Conservation (phyloP, 2,329 filamentous ascomycete genomes). For the Cytospora paraplurivora region DNA sequence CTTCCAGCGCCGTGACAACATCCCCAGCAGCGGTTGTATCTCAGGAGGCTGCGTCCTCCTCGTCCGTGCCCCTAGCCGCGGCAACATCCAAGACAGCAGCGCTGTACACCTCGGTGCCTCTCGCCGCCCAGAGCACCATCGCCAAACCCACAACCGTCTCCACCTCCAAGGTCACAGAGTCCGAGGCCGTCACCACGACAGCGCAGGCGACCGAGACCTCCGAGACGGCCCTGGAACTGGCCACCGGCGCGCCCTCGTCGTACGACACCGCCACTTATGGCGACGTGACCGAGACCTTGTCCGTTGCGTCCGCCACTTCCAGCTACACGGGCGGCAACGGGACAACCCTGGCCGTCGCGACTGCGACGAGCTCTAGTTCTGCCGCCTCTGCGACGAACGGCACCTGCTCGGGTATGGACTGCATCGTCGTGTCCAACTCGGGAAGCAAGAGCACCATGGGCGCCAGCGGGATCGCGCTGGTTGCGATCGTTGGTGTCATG, state of each 20-base stretch:
- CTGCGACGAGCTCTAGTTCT: constrained; percentile 4
- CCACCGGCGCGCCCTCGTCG: constrained; percentile 11
- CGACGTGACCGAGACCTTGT: constrained; percentile 16
- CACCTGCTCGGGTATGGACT: constrained; percentile 21
- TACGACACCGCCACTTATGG: constrained; percentile 6
- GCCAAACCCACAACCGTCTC: constrained; percentile 18
- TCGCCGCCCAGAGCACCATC: constrained; percentile 14
- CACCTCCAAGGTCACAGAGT: background rate
- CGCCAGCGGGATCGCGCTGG: constrained; percentile 25
- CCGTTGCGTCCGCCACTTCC: constrained; percentile 7
- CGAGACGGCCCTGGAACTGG: constrained; percentile 18
- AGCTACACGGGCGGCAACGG: constrained; percentile 14
- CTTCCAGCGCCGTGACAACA: background rate
- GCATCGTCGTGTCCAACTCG: constrained; percentile 27
- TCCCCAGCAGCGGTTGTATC: background rate
- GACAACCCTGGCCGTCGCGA: constrained; percentile 15
- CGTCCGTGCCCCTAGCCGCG: constrained; percentile 8
- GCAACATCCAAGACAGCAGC: background rate
- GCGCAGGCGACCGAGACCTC: background rate
- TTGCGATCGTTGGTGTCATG: constrained; percentile 18
- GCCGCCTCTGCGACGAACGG: background rate
- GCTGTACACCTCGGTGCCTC: constrained; percentile 3
- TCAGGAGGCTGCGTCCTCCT: background rate
- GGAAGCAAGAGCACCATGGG: constrained; percentile 11
- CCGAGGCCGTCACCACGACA: background rate